Base-by-base conservation (phyloP, 2,329 filamentous ascomycete genomes). In the Colletotrichum sp. region DNA sequence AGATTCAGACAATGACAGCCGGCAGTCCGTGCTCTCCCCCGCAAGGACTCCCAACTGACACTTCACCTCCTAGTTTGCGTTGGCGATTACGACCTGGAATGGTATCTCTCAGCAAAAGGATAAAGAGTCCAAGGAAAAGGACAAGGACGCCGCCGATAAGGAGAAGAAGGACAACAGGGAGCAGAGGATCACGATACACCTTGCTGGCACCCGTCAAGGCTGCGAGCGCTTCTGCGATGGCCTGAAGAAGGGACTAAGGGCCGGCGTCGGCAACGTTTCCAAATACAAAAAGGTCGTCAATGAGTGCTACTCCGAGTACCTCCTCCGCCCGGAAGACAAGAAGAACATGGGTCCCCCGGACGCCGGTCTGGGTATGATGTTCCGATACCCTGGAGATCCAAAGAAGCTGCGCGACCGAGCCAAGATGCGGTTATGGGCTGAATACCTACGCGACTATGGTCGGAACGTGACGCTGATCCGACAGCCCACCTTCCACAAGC, bases 191-290 rank as follows among this genome's bases (percentile, higher is more conserved):
- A 98, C 96, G 2, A 91, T 99, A 76, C 95, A 98, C 84, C 92
- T 99, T 65, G 95, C 95, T 32, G 96, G 96, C 32, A 97, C 94
- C 82, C 92, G 96, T 72, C 95, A 94, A 82, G 93, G 95, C 64
- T 99, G 96, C 84, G 97, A 99, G 85, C 91, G 96, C 70, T 99
- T 99, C 86, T 99, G 97, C 84, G 97, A 99, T 86, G 95, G 95
- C 7, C 89, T 99, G 78, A 99, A 99, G 86, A 95, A 94, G 82
- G 96, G 96, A 1, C 87, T 99, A 67, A 91, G 96, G 77, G 93
- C 95, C 74, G 95, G 94, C 16, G 96, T 99, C 81, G 95, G 95
- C 77, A 96, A 96, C 78, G 95, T 98, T 5, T 94, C 94, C 69
- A 96, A 94, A 83, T 90, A 99, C 82, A 95, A 96, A 78, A 90